Conservation (phyloP, 345 rosid genomes). For the Mangifera indica region DNA sequence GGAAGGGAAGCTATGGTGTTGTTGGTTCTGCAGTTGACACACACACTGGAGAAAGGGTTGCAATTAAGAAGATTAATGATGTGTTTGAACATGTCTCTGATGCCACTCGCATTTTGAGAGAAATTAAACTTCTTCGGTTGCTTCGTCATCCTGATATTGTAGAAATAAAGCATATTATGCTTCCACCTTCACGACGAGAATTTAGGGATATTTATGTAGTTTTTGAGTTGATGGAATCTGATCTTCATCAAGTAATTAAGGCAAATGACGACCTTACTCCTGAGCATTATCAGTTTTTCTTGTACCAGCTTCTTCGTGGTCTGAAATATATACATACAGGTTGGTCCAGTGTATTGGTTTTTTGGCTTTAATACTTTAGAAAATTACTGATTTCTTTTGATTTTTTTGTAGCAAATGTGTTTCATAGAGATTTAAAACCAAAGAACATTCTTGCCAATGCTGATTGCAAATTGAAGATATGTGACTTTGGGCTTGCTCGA, state of each 20-base stretch:
- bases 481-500: constrained; percentile 98
- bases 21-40: constrained; percentile 89
- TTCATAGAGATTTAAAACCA: constrained; percentile 96
- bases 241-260: constrained; percentile 94
- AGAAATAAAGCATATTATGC: constrained; percentile 92
- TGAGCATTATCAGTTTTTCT: constrained; percentile 92
- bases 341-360: constrained; percentile 29
- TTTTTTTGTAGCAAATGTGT: constrained; percentile 75
- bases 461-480: constrained; percentile 98
- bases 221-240: constrained; percentile 98
- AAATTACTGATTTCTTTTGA: constrained; percentile 18
- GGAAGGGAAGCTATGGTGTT: constrained; percentile 98
- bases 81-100: constrained; percentile 98
- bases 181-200: constrained; percentile 96
- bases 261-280: constrained; percentile 97
- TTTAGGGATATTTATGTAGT: constrained; percentile 92
- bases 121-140: constrained; percentile 87
- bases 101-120: constrained; percentile 93
- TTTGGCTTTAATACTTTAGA: constrained; percentile 6
- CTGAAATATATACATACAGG: constrained; percentile 92
- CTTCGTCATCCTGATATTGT: constrained; percentile 96
- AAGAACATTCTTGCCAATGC: constrained; percentile 99
- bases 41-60: constrained; percentile 83
- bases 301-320: constrained; percentile 98
- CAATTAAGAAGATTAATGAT: constrained; percentile 93